Evolutionary conservation across 306 rosid genomes (phyloP).

Genomic region (Vigna reflexopilosa): DNA sequence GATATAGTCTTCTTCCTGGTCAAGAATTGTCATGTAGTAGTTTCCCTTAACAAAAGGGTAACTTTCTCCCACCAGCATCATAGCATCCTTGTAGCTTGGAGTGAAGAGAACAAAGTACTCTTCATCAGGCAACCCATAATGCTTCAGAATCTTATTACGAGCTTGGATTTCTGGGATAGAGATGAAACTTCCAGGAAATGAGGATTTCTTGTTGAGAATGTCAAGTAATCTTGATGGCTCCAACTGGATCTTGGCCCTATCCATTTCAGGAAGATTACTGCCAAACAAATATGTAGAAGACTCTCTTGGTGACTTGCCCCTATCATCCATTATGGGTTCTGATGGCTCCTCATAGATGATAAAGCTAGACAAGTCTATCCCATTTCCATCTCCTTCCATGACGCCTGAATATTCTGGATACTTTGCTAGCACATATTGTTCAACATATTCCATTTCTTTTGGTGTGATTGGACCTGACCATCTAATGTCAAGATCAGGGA

Average conservation of each 20-base stretch:
- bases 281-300: constrained; percentile 61
- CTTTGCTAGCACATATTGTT: constrained; percentile 79
- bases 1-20: constrained; percentile 62
- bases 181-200: constrained; percentile 79
- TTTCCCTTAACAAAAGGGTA: constrained; percentile 77
- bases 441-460: constrained; percentile 82
- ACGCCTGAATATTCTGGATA: constrained; percentile 77
- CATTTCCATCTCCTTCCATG: constrained; percentile 63
- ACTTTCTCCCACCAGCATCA: constrained; percentile 84
- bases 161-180: constrained; percentile 83
- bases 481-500: constrained; percentile 75
- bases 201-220: constrained; percentile 74
- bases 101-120: constrained; percentile 82
- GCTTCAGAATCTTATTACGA: constrained; percentile 73
- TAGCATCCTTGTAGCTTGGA: constrained; percentile 70
- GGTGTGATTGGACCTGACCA: constrained; percentile 95
- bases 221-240: constrained; percentile 86
- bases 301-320: constrained; percentile 74
- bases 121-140: constrained; percentile 74
- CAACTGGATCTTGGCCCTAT: constrained; percentile 61
- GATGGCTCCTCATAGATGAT: constrained; percentile 70
- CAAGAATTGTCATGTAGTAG: constrained; percentile 67
- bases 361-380: constrained; percentile 62
- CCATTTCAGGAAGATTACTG: constrained; percentile 74
- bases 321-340: constrained; percentile 56